Percentiles rank a stretch among this genome's conserved stretches.
phyloP scores from a whole-genome alignment of 2,329 filamentous ascomycete species.

The Juglanconis oblonga region DNA sequence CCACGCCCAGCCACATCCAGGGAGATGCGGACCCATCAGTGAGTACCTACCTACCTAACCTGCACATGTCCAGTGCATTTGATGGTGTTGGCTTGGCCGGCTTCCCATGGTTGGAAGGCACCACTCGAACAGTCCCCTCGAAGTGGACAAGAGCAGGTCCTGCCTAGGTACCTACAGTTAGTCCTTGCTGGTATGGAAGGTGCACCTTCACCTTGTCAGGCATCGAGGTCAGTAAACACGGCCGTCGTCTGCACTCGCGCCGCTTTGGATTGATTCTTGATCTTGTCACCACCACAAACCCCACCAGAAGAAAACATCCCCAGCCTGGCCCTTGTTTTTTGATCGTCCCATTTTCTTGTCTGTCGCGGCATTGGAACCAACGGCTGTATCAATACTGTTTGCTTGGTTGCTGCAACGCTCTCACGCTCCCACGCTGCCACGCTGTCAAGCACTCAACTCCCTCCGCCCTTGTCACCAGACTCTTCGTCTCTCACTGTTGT shows the following conservation, averaged over 20 bases:
- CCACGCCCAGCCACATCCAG: too few species aligned
- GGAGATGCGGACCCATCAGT: too few species aligned
- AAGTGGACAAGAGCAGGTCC: background rate
- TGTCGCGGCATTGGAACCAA: background rate
- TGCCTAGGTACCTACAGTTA: background rate
- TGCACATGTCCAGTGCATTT: too few species aligned
- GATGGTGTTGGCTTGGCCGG: too few species aligned
- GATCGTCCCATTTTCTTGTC: conserved; percentile 9
- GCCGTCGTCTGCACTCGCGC: background rate
- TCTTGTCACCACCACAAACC: background rate
- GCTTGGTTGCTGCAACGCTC: conserved; percentile 6
- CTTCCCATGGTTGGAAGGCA: background rate
- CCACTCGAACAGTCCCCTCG: background rate
- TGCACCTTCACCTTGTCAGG: background rate
- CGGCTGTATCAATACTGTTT: conserved; percentile 16
- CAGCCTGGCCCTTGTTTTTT: conserved; percentile 18
- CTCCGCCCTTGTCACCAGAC: background rate
- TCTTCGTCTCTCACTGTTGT: background rate
- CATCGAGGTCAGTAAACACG: background rate
- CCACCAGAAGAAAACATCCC: conserved; percentile 11
- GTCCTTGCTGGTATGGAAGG: background rate
- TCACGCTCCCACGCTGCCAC: background rate
- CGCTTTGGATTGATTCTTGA: background rate
- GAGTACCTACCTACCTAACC: too few species aligned
- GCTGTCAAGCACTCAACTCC: background rate